Base-by-base conservation (phyloP, 495 filamentous ascomycete genomes). In the Massariosphaeria phaeospora region DNA sequence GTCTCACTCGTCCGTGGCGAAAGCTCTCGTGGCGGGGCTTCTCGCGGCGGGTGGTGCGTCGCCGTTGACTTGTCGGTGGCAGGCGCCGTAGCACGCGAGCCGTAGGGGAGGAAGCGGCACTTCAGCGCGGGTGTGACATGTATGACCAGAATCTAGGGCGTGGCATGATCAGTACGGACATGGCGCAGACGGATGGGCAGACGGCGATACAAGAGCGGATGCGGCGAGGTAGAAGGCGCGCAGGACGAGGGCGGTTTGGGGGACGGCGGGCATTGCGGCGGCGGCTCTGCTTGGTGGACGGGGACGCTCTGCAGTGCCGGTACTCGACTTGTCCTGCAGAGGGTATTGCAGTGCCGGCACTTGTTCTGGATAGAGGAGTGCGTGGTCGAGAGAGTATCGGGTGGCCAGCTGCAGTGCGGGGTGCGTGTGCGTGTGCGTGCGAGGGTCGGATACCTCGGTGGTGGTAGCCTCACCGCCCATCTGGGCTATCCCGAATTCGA, bases 81-180 rank as follows among this genome's bases (percentile, higher is more conserved):
- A 8, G 20, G 57, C 38, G 42, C 5, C 17, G 70, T 73, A 26
- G 77, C 69, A 64, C 82, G 77, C 18, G 79, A 69, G 41, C 82
- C 82, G 64, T 84, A 85, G 31, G 70, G 61, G 26, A 85, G 66
- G 66, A 83, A 81, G 36, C 80, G 79, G 38, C 62, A 57, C 44
- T 69, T 73, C 20, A 84, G 62, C n/a, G 73, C 55, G 29, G 77
- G 70, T n/a, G 76, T 63, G 52, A 75, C 65, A 62, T 72, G 75
- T 42, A 79, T 68, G 23, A 78, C 65, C 21, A 84, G 55, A n/a
- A 80, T 73, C 81, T 84, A 67, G 35, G 57, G 30, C 48, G 30
- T 55, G 51, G 61, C 57, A 59, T 42, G 53, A n/a, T 61, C 17
- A 55, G 52, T 61, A n/a, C n/a, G n/a, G 18, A 48, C 11, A 23